A percentile compares a stretch with the other conserved stretches of the same genome.
Conservation (phyloP, 2,329 filamentous ascomycete species). For the Monosporascus sp. region DNA sequence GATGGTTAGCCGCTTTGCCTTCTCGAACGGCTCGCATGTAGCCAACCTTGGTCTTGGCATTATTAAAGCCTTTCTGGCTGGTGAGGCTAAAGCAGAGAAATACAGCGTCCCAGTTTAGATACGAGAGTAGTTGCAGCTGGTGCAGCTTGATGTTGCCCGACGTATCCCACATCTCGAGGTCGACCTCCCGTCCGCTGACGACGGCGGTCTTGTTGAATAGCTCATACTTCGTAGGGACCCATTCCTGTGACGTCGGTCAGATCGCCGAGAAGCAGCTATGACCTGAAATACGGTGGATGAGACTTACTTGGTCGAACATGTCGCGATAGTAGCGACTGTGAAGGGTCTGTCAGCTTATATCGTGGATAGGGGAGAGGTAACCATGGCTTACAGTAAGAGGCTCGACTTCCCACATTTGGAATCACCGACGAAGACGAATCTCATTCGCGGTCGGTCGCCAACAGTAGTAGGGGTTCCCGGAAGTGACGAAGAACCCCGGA, state of each 20-base stretch:
- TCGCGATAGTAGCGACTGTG: conserved; percentile 22
- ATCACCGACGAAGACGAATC: conserved; percentile 26
- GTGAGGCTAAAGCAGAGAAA: conserved; percentile 33
- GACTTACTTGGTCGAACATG: conserved; percentile 16
- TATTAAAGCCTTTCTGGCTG: conserved; percentile 19
- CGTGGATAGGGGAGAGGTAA: not conserved
- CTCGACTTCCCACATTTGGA: conserved; percentile 23
- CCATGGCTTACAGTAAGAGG: conserved; percentile 19
- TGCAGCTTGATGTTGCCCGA: conserved; percentile 19
- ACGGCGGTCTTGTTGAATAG: conserved; percentile 18
- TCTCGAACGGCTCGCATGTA: not conserved
- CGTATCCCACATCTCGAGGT: conserved; percentile 28
- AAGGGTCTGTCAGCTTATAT: not conserved
- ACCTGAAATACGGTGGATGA: not conserved
- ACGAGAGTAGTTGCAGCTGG: conserved; percentile 22
- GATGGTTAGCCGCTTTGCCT: conserved; percentile 11
- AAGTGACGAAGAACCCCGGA: conserved; percentile 5
- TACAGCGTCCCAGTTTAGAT: conserved; percentile 28
- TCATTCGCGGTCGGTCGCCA: conserved; percentile 18
- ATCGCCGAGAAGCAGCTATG: not conserved
- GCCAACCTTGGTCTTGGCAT: conserved; percentile 23
- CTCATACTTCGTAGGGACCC: conserved; percentile 22
- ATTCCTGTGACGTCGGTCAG: conserved; percentile 4
- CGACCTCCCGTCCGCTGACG: conserved; percentile 18
- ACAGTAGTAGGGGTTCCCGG: conserved; percentile 12